Conservation (phyloP, 2,329 filamentous ascomycete genomes). For the Phialophora tarda region DNA sequence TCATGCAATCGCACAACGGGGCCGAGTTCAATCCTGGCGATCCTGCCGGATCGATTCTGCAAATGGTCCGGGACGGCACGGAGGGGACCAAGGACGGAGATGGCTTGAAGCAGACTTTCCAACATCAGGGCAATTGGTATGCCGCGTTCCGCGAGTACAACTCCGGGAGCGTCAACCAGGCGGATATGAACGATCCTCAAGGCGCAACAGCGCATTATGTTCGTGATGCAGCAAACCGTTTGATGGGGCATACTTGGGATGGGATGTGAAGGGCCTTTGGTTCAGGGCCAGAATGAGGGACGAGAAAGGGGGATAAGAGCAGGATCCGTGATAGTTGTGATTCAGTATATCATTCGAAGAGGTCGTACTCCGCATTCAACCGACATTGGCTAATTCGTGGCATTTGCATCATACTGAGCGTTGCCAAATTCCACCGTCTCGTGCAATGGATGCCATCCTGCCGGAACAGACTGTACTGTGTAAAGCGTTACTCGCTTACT, state of each 20-base stretch:
- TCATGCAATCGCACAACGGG: constrained; percentile 28
- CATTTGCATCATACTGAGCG: no score
- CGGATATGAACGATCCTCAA: constrained; percentile 29
- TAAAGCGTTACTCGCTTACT: no score
- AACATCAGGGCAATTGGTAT: constrained; percentile 32
- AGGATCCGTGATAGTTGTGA: no score
- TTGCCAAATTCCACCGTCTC: no score
- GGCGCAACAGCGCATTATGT: constrained; percentile 34
- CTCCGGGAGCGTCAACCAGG: constrained; percentile 31
- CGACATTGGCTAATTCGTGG: no score
- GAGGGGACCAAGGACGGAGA: constrained; percentile 29
- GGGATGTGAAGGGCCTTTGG: constrained; percentile 20
- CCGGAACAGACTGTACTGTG: no score
- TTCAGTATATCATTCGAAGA: no score
- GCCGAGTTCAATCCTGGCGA: constrained; percentile 23
- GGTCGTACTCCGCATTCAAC: no score
- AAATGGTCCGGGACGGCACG: constrained; percentile 34
- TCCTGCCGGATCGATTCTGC: constrained; percentile 28
- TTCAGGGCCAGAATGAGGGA: no score
- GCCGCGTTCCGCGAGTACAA: constrained; percentile 32
- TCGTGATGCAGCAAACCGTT: constrained; percentile 30
- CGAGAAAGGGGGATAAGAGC: no score
- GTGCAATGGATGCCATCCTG: no score
- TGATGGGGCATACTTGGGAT: constrained; percentile 34
- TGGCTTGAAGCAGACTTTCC: constrained; percentile 31